Conservation (phyloP, 495 filamentous ascomycete species). For the Tuber aestivum region DNA sequence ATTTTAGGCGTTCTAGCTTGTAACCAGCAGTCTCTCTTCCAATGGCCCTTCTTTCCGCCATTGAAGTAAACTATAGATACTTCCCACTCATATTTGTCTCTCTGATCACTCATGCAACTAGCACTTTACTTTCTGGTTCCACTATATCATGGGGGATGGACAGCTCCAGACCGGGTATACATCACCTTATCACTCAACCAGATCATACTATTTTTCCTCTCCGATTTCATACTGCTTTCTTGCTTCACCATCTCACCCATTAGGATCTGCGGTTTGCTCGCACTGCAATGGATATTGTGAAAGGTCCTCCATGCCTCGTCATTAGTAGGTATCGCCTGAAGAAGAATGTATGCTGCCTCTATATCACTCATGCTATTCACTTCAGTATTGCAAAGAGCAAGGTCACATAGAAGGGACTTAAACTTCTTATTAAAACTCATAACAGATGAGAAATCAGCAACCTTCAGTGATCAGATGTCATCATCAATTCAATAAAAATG, state of each 20-base stretch:
- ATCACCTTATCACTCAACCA: background rate
- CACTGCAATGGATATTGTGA: background rate
- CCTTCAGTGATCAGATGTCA: background rate
- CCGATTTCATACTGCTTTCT: background rate
- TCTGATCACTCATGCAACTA: no score
- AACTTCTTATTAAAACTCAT: background rate
- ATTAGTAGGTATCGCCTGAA: background rate
- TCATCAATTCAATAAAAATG: background rate
- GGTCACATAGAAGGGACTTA: background rate
- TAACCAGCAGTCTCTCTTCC: no score
- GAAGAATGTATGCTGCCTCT: background rate
- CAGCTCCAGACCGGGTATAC: background rate
- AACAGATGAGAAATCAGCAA: background rate
- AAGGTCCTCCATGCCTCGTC: background rate
- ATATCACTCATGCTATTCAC: background rate
- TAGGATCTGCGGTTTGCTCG: background rate
- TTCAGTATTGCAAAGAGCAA: background rate
- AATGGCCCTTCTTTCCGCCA: no score
- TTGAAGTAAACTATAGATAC: background rate
- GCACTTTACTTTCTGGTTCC: fast-evolving
- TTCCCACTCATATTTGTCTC: background rate
- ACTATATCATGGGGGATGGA: fast-evolving
- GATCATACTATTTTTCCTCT: background rate
- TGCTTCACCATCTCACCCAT: background rate
- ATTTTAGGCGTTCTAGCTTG: no score